These are phyloP conservation scores for Mortierella alpina DNA, from an alignment of 192 early-diverging fungal genomes.

Conservation along the genomic window DNA sequence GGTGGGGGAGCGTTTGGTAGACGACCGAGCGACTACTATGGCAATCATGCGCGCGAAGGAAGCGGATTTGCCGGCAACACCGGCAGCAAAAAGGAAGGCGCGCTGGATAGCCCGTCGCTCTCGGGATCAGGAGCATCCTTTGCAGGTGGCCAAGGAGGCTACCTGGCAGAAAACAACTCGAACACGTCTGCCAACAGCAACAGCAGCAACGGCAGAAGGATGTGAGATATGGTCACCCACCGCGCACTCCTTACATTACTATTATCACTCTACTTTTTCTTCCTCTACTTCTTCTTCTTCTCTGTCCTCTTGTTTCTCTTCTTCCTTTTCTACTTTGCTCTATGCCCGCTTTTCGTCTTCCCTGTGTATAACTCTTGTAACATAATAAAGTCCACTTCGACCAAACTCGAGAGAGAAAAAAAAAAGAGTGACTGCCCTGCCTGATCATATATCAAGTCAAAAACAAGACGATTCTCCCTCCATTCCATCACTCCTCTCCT, in stretches of 20 bases:
- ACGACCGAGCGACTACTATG: slow-evolving; percentile 31
- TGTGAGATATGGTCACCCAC: background rate
- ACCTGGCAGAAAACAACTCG: background rate
- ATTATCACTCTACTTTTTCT: background rate
- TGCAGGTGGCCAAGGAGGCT: no score
- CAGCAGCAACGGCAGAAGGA: background rate
- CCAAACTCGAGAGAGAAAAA: background rate
- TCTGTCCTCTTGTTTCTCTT: slow-evolving; percentile 1
- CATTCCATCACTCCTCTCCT: background rate
- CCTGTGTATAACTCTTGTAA: slow-evolving; percentile 4
- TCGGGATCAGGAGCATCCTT: background rate
- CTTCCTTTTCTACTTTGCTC: background rate
- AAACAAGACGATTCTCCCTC: background rate
- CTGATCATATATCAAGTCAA: background rate
- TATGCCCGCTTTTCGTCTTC: background rate
- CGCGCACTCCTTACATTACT: background rate
- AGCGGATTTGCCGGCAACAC: background rate
- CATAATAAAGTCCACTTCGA: slow-evolving; percentile 9
- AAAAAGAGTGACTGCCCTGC: background rate
- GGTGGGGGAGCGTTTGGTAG: slow-evolving; percentile 24
- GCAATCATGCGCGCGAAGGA: slow-evolving; percentile 21
- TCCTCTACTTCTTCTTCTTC: background rate
- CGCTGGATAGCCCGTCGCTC: slow-evolving; percentile 4
- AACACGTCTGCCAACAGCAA: background rate
- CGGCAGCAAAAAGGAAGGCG: slow-evolving; percentile 14